phyloP scores from a whole-genome alignment of 495 filamentous ascomycete species.

The Stereocaulon alpinum region DNA sequence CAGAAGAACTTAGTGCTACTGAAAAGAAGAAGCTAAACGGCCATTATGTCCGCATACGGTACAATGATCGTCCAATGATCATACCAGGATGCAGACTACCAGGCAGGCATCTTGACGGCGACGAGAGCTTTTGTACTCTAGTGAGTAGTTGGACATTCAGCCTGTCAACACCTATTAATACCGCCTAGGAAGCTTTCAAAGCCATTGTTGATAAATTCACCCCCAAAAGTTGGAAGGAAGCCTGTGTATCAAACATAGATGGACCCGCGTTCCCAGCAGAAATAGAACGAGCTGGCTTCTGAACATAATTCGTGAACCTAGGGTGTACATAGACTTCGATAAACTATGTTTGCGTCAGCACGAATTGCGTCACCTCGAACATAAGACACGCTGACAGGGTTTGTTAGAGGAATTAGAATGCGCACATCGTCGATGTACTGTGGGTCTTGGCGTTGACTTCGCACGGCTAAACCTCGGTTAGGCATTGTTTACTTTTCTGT shows the following conservation, averaged over 20 bases:
- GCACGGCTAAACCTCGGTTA: not conserved
- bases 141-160: slow-evolving; percentile 33
- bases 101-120: slow-evolving; percentile 79
- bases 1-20: slow-evolving; percentile 34
- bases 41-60: slow-evolving; percentile 90
- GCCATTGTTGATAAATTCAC: slow-evolving; percentile 82
- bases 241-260: slow-evolving; percentile 60
- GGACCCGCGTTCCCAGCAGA: slow-evolving; percentile 40
- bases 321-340: not conserved
- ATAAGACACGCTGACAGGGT: not conserved
- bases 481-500: slow-evolving; percentile 1
- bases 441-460: no score
- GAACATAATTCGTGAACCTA: not conserved
- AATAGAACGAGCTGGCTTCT: slow-evolving; percentile 42
- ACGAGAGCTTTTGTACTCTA: slow-evolving; percentile 87
- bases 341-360: not conserved
- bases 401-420: not conserved
- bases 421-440: no score
- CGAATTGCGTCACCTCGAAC: not conserved
- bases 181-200: slow-evolving; percentile 70
- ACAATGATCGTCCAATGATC: slow-evolving; percentile 72
- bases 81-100: slow-evolving; percentile 68
- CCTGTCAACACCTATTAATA: no score
- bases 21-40: slow-evolving; percentile 48
- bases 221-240: slow-evolving; percentile 64